Evolutionary conservation across 441 rosid species (phyloP), one percentile per base, ranked within the genome.

Genomic region (Euphorbia schlechtendalii): DNA sequence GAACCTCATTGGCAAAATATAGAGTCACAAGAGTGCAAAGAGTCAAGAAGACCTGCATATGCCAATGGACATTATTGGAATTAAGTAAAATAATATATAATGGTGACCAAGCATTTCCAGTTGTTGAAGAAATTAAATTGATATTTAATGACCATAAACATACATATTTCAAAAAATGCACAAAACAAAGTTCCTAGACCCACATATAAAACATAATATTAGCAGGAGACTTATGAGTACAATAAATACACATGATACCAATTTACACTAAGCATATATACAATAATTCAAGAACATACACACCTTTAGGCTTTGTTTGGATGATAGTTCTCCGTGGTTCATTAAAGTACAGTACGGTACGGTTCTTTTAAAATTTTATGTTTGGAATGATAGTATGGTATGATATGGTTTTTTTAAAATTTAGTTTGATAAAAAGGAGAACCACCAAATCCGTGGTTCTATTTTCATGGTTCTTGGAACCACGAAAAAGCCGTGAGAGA

Each of bases 1-100:
- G 97, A 69, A 87, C 79, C 82, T 93, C 97, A 65, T 90, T 77
- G 24, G 97, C 97, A 81, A 82, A 90, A 81, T 79, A 87, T 69
- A 93, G 68, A 43, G 99, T 93, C 68, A 88, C 96, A 51, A 83
- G 80, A 34, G 97, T 87, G 72, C 96, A 93, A 15, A 93, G 11
- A 61, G 85, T 82, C 49, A 93, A 86, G 76, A 93, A 93, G 18
- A 90, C 86, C 99, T 93, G 88, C 76, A 81, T 53, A 52, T 27
- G 53, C 53, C 72, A 63, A 49, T 48, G 41, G 21, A 49, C 36
- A 67, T 27, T 27, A 20, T 48, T 56, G 55, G 56, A 46, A 56
- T 55, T 41, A 17, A 2, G 24, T n/a, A 49, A 18, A 15, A 40
- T 6, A 6, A 20, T 14, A 59, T 5, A 48, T 22, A 48, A 36